Percentiles rank a stretch among this genome's conserved stretches.
phyloP scores from a whole-genome alignment of 2,329 filamentous ascomycete genomes.

The Remersonia thermophila region DNA sequence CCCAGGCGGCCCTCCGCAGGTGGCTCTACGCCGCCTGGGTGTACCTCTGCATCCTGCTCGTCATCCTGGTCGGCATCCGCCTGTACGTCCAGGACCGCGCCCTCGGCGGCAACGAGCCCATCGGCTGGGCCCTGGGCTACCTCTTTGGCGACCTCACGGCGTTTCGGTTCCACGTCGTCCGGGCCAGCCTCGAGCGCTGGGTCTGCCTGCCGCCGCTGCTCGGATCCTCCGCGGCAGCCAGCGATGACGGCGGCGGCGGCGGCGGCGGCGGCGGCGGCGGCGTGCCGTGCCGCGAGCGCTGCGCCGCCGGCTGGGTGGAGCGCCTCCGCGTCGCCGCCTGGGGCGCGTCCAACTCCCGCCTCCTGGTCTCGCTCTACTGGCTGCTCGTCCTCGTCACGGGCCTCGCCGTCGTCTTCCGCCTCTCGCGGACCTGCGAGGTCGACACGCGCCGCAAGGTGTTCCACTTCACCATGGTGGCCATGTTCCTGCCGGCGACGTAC shows the following conservation, averaged over 20 bases:
- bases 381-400: constrained; percentile 49
- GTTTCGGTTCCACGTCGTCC: constrained; percentile 60
- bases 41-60: constrained; percentile 52
- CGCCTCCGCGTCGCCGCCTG: constrained; percentile 50
- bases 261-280: no score
- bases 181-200: constrained; percentile 60
- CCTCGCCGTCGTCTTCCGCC: constrained; percentile 59
- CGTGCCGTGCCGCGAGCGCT: constrained; percentile 24
- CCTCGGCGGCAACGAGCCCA: constrained; percentile 61
- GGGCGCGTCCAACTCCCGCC: constrained; percentile 70
- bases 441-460: constrained; percentile 95
- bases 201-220: constrained; percentile 49
- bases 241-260: no score
- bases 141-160: constrained; percentile 65
- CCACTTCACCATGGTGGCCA: constrained; percentile 94
- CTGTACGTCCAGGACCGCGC: constrained; percentile 55
- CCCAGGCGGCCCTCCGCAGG: constrained; percentile 64
- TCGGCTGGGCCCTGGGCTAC: constrained; percentile 89
- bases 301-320: constrained; percentile 48
- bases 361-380: constrained; percentile 67
- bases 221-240: no score
- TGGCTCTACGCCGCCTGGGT: constrained; percentile 75
- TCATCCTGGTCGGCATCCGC: constrained; percentile 61
- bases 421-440: constrained; percentile 72
- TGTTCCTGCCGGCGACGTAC: constrained; percentile 80